Evolutionary conservation across 2,329 filamentous ascomycete genomes (phyloP).

Genomic region (Fusarium pseudograminearum): DNA sequence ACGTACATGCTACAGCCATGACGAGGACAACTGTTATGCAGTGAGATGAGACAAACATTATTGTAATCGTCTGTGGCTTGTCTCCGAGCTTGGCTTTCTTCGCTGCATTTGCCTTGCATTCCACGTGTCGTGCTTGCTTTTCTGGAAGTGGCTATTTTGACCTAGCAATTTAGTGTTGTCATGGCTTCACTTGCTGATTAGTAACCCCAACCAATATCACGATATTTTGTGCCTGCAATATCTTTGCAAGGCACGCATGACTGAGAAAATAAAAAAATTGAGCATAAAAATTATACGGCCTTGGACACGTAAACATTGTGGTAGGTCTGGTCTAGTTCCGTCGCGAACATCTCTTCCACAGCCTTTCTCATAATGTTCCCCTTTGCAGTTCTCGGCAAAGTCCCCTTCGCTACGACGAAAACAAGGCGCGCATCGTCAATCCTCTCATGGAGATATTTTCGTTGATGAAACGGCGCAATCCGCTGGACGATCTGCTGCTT

Average conservation of each 20-base stretch:
- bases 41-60: background rate
- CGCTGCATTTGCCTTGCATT: too few species aligned
- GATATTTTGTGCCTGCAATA: too few species aligned
- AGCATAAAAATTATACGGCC: background rate
- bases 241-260: too few species aligned
- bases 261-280: too few species aligned
- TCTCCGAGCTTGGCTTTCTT: too few species aligned
- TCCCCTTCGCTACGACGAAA: background rate
- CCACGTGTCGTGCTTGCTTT: too few species aligned
- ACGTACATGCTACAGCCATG: conserved; percentile 5
- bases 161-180: background rate
- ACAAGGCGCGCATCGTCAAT: background rate
- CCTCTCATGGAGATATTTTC: conserved; percentile 6
- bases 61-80: background rate
- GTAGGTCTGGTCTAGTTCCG: background rate
- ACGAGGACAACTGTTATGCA: background rate
- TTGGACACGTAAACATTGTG: accelerated
- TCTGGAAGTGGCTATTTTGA: background rate
- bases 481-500: background rate
- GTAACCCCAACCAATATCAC: background rate
- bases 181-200: background rate
- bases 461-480: background rate
- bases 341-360: background rate
- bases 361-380: conserved; percentile 12
- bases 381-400: conserved; percentile 4